Conservation (phyloP, 805 yeast genomes). For the Cyberlindnera mycetangii region DNA sequence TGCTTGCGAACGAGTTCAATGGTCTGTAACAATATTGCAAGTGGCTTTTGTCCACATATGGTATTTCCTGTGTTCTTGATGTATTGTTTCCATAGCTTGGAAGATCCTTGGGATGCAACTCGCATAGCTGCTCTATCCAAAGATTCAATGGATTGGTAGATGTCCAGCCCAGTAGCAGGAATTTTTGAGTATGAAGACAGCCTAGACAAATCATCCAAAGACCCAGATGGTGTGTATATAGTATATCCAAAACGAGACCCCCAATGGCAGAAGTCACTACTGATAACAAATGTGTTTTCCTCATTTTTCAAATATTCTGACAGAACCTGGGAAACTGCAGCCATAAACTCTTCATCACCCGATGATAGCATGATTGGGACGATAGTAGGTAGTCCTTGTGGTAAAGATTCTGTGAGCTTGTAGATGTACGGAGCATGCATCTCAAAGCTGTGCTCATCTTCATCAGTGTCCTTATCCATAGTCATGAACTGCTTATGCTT, state of each 20-base stretch:
- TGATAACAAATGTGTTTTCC: constrained; percentile 67
- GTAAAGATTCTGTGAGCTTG: constrained; percentile 38
- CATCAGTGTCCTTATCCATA: constrained; percentile 63
- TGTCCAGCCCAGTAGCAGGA: constrained; percentile 36
- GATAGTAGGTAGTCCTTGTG: constrained; percentile 42
- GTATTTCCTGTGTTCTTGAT: constrained; percentile 76
- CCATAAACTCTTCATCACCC: constrained; percentile 43
- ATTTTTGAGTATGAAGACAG: constrained; percentile 9
- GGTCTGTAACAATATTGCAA: constrained; percentile 57
- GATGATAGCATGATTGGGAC: constrained; percentile 82
- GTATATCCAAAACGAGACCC: constrained; percentile 63
- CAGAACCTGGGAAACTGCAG: constrained; percentile 45
- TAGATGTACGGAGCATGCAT: constrained; percentile 85
- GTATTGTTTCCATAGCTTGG: constrained; percentile 62
- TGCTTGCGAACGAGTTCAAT: constrained; percentile 37
- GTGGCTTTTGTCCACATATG: constrained; percentile 88
- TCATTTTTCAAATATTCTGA: constrained; percentile 52
- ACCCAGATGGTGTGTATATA: constrained; percentile 37
- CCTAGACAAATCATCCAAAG: constrained; percentile 18
- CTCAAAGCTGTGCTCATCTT: constrained; percentile 89
- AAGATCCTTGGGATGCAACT: constrained; percentile 54
- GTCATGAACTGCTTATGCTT: constrained; percentile 41
- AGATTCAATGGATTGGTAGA: constrained; percentile 68
- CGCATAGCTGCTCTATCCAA: constrained; percentile 74
- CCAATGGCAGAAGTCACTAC: constrained; percentile 98